Evolutionary conservation across 2,329 filamentous ascomycete genomes (phyloP).

Genomic region (Nemania bipapillata): DNA sequence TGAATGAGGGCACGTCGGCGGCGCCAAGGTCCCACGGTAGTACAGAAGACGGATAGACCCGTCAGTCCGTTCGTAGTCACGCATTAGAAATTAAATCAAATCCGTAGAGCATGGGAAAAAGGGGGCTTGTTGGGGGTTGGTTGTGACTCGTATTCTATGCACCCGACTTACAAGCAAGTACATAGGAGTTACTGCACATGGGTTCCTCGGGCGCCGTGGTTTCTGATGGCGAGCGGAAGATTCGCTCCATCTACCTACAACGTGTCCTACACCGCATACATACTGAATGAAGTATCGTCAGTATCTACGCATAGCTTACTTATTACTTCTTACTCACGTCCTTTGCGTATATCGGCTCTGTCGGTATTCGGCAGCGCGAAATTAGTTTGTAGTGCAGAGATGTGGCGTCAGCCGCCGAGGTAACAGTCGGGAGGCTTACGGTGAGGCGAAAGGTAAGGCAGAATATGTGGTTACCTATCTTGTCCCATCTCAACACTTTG

Average conservation of each 20-base stretch:
- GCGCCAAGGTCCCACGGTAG: conserved; percentile 29
- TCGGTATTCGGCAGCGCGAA: conserved; percentile 23
- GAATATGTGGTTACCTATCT: neutral
- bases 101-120: conserved; percentile 5
- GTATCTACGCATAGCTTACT: too few relatives aligned
- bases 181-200: neutral
- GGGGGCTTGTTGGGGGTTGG: neutral
- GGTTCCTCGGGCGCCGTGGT: neutral
- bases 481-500: too few relatives aligned
- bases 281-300: too few relatives aligned
- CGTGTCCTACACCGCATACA: neutral
- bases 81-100: neutral
- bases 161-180: too few relatives aligned
- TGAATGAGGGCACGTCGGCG: conserved; percentile 9
- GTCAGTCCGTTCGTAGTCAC: neutral
- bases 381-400: neutral
- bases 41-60: conserved; percentile 9
- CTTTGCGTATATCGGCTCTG: conserved; percentile 6
- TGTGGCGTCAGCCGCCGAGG: neutral
- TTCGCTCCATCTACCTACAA: neutral
- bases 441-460: conserved; percentile 25
- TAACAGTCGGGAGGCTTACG: conserved; percentile 2
- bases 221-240: neutral
- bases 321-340: too few relatives aligned
- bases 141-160: neutral